Evolutionary conservation across 2,329 filamentous ascomycete genomes (phyloP).

Genomic region (Aspergillus tubingensis): DNA sequence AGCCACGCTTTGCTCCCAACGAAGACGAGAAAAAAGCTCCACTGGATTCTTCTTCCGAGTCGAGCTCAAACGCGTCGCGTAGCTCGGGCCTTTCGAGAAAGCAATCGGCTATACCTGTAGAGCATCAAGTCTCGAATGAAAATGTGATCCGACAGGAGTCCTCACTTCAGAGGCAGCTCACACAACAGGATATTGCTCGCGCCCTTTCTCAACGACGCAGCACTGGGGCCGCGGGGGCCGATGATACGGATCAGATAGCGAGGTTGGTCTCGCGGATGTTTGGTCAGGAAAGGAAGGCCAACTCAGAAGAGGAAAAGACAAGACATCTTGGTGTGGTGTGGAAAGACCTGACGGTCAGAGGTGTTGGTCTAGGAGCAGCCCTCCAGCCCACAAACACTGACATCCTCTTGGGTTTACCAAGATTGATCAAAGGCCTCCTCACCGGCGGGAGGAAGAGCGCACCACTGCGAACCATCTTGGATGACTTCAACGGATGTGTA

Average conservation of each 20-base stretch:
- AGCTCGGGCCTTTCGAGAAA: neutral
- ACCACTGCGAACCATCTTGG: conserved; percentile 66
- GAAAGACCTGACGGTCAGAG: conserved; percentile 69
- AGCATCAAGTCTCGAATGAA: neutral
- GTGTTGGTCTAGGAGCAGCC: conserved; percentile 66
- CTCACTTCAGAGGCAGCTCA: conserved; percentile 8
- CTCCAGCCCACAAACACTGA: conserved; percentile 60
- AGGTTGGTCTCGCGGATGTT: conserved; percentile 71
- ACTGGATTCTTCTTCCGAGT: neutral
- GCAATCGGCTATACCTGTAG: neutral
- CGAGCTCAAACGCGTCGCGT: neutral
- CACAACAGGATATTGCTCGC: conserved; percentile 21
- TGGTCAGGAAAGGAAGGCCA: conserved; percentile 62
- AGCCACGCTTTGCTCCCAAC: neutral
- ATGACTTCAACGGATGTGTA: conserved; percentile 58
- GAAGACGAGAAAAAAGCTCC: neutral
- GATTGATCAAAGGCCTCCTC: conserved; percentile 50
- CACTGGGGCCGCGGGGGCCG: conserved; percentile 25
- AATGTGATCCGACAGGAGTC: neutral
- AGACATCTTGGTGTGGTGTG: conserved; percentile 70
- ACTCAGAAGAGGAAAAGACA: conserved; percentile 70
- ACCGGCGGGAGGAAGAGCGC: conserved; percentile 35
- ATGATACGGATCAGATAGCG: conserved; percentile 36
- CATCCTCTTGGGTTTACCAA: conserved; percentile 54
- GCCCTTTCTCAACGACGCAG: conserved; percentile 31